phyloP scores from a whole-genome alignment of 1,139 yeast species.

The Debaryomyces sp. region DNA sequence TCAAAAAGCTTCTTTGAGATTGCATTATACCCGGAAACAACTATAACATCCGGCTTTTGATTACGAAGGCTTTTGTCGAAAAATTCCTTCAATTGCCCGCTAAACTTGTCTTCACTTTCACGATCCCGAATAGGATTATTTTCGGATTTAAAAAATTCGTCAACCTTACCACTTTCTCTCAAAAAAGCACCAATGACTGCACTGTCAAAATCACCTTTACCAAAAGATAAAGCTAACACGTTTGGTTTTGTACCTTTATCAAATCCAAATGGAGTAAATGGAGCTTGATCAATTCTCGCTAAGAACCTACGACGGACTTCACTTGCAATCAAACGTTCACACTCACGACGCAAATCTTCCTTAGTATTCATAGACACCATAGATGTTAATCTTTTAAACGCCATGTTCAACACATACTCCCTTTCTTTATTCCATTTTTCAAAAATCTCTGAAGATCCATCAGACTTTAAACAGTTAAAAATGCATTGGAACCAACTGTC shows the following conservation, averaged over 20 bases:
- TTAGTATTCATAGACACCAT: constrained; percentile 76
- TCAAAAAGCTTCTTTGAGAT: constrained; percentile 64
- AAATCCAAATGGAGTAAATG: constrained; percentile 78
- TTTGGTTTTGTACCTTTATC: constrained; percentile 83
- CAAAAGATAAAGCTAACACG: constrained; percentile 80
- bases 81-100: constrained; percentile 50
- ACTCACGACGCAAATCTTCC: constrained; percentile 77
- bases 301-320: constrained; percentile 72
- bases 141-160: constrained; percentile 76
- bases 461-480: constrained; percentile 69
- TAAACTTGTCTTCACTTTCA: constrained; percentile 55
- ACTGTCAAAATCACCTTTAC: constrained; percentile 82
- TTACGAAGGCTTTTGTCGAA: constrained; percentile 39
- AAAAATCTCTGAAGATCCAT: constrained; percentile 80
- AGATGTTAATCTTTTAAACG: constrained; percentile 69
- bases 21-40: constrained; percentile 85
- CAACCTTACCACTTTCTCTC: constrained; percentile 79
- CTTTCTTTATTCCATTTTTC: constrained; percentile 83
- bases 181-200: constrained; percentile 84
- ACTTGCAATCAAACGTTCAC: constrained; percentile 70
- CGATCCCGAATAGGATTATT: constrained; percentile 67
- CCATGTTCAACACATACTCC: constrained; percentile 62
- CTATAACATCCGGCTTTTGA: constrained; percentile 81
- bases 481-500: constrained; percentile 49
- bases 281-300: constrained; percentile 86